phyloP scores from a whole-genome alignment of 78 protist genomes.

The Thecamonas trahens region DNA sequence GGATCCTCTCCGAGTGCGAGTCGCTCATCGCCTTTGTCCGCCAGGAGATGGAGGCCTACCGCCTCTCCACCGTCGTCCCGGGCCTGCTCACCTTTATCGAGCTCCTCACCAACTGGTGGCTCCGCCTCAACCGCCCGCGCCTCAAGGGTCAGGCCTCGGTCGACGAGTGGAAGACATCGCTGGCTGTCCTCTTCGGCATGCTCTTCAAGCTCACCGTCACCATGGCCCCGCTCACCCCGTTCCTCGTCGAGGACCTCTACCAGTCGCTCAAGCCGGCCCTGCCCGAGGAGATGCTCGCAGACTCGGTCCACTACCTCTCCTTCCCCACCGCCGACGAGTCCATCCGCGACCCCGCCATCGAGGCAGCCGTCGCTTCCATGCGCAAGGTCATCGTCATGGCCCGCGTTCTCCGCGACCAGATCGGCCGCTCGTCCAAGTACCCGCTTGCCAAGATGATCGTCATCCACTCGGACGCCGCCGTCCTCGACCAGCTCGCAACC shows the following conservation, averaged over 20 bases:
- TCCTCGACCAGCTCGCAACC: constrained; percentile 28
- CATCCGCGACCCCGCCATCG: constrained; percentile 57
- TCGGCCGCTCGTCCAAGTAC: constrained; percentile 42
- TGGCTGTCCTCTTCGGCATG: constrained; percentile 61
- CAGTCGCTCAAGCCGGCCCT: constrained; percentile 60
- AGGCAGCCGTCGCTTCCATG: constrained; percentile 60
- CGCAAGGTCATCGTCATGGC: constrained; percentile 76
- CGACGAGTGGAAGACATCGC: constrained; percentile 50
- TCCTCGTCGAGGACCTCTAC: constrained; percentile 91
- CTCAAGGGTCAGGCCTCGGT: constrained; percentile 55
- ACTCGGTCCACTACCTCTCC: constrained; percentile 72
- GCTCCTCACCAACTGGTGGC: constrained; percentile 95
- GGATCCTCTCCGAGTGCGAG: constrained; percentile 82
- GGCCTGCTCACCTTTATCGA: constrained; percentile 73
- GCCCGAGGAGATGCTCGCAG: constrained; percentile 15
- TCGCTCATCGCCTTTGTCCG: constrained; percentile 65
- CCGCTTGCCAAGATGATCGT: constrained; percentile 45
- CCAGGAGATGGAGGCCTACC: constrained; percentile 92
- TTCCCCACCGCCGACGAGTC: constrained; percentile 47
- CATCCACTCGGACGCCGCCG: constrained; percentile 28
- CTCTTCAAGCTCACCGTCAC: constrained; percentile 77
- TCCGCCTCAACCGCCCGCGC: constrained; percentile 77
- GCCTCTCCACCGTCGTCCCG: constrained; percentile 98
- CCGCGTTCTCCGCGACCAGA: constrained; percentile 75
- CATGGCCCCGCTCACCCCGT: constrained; percentile 96